Conservation (phyloP, 1,284 basidiomycete species). For the Trametes pubescens region DNA sequence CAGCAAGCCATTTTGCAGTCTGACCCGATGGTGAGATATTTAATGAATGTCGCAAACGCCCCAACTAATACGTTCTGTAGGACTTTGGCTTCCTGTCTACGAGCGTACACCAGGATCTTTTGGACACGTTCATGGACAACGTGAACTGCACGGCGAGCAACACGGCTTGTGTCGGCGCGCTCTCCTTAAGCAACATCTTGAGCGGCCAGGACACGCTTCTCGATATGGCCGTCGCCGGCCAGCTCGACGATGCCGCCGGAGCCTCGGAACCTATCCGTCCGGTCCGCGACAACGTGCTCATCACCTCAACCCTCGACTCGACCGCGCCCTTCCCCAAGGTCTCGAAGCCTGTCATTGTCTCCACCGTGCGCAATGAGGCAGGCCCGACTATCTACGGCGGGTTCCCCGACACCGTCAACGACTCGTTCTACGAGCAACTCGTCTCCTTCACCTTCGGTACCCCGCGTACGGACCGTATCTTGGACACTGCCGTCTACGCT, state of each 20-base stretch:
- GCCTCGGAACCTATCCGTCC: slow-evolving; percentile 66
- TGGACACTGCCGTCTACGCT: slow-evolving; percentile 61
- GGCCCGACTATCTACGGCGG: slow-evolving; percentile 62
- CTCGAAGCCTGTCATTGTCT: slow-evolving; percentile 72
- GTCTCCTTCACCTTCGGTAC: slow-evolving; percentile 58
- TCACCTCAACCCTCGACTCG: slow-evolving; percentile 66
- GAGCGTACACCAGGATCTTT: slow-evolving; percentile 61
- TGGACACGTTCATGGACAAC: slow-evolving; percentile 58
- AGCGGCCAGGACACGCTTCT: slow-evolving; percentile 55
- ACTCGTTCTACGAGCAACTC: slow-evolving; percentile 49
- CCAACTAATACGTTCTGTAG: slow-evolving; percentile 45
- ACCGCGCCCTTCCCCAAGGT: slow-evolving; percentile 61
- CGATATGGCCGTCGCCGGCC: slow-evolving; percentile 42
- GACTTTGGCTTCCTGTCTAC: slow-evolving; percentile 75
- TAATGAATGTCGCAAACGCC: not conserved
- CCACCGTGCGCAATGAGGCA: slow-evolving; percentile 77
- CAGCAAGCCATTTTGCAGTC: slow-evolving; percentile 82
- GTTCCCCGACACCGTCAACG: slow-evolving; percentile 51
- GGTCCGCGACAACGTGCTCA: slow-evolving; percentile 65
- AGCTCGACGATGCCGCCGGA: slow-evolving; percentile 62
- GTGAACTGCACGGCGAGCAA: slow-evolving; percentile 57
- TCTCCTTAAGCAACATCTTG: slow-evolving; percentile 63
- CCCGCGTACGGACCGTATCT: slow-evolving; percentile 54
- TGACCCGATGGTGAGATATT: slow-evolving; percentile 76
- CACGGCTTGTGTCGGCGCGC: slow-evolving; percentile 57